These are phyloP conservation scores for Alternaria panax DNA, from an alignment of 2,329 filamentous ascomycete species.

Conservation along the genomic window DNA sequence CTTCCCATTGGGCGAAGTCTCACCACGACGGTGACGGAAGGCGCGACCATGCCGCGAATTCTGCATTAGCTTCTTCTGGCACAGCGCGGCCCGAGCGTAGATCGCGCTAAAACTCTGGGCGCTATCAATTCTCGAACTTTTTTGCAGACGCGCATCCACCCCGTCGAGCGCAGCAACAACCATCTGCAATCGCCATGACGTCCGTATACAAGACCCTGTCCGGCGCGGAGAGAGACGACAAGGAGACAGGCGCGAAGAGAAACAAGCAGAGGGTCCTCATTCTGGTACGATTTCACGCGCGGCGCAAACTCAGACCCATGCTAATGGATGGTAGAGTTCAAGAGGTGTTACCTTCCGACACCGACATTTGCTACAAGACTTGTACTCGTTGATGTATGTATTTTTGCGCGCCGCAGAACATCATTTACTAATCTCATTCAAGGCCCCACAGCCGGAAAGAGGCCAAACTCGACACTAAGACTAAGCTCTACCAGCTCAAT, in stretches of 20 bases:
- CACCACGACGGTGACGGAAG: slow-evolving; percentile 31
- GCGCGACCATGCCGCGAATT: slow-evolving; percentile 25
- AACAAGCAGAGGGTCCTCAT: slow-evolving; percentile 76
- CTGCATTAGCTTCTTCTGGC: slow-evolving; percentile 8
- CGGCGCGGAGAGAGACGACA: slow-evolving; percentile 50
- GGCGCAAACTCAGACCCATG: slow-evolving; percentile 9
- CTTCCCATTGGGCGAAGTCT: slow-evolving; percentile 28
- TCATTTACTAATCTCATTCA: slow-evolving; percentile 13
- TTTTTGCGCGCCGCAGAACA: background rate
- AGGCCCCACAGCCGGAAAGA: slow-evolving; percentile 89
- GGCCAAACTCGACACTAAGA: slow-evolving; percentile 96
- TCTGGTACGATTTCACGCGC: slow-evolving; percentile 54
- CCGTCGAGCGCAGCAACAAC: slow-evolving; percentile 23
- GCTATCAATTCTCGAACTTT: slow-evolving; percentile 36
- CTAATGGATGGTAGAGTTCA: slow-evolving; percentile 64
- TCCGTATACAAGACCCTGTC: slow-evolving; percentile 65
- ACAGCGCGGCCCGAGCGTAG: slow-evolving; percentile 19
- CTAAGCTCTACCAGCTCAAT: slow-evolving; percentile 67
- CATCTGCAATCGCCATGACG: slow-evolving; percentile 53
- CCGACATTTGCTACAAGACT: slow-evolving; percentile 89
- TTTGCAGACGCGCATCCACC: slow-evolving; percentile 21
- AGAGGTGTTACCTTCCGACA: slow-evolving; percentile 94
- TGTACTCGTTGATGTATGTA: slow-evolving; percentile 76
- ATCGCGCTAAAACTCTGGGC: slow-evolving; percentile 33
- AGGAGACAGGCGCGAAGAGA: slow-evolving; percentile 45